Conservation (phyloP, 2,329 filamentous ascomycete species). For the Sphaceloma murrayae region DNA sequence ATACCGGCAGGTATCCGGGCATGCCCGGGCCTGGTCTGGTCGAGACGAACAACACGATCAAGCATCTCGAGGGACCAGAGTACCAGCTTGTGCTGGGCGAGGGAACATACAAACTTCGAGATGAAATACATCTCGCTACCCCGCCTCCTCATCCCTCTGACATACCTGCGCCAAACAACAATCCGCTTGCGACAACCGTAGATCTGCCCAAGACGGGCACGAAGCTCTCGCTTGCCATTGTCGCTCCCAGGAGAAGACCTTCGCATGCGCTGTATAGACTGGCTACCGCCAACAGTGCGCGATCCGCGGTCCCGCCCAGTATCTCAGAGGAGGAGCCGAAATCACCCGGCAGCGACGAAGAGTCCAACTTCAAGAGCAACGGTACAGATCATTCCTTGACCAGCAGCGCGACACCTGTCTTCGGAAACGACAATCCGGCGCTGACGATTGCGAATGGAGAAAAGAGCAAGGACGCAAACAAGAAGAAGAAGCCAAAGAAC, state of each 20-base stretch:
- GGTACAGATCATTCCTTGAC: constrained; percentile 18
- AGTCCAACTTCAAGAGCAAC: constrained; percentile 30
- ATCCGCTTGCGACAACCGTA: constrained; percentile 78
- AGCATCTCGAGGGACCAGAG: constrained; percentile 69
- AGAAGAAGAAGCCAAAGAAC: constrained; percentile 90
- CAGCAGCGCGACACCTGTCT: constrained; percentile 46
- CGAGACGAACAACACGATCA: constrained; percentile 87
- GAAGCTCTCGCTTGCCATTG: constrained; percentile 66
- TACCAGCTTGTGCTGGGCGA: constrained; percentile 89
- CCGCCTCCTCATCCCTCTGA: constrained; percentile 94
- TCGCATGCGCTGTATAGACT: constrained; percentile 35
- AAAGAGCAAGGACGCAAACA: constrained; percentile 49
- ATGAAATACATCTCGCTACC: constrained; percentile 85
- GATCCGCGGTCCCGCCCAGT: constrained; percentile 30
- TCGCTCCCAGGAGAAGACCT: constrained; percentile 47
- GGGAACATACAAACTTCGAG: constrained; percentile 82
- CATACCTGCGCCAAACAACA: constrained; percentile 74
- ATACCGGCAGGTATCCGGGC: constrained; percentile 65
- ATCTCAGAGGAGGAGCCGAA: constrained; percentile 38
- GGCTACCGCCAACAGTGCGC: constrained; percentile 34
- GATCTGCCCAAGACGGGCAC: constrained; percentile 78
- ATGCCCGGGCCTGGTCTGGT: constrained; percentile 60
- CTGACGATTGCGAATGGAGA: constrained; percentile 60
- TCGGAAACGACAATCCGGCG: constrained; percentile 76
- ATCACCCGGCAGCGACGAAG: constrained; percentile 37